These are phyloP conservation scores for Diaporthe citrichinensis DNA, from an alignment of 2,329 filamentous ascomycete genomes.

Conservation along the genomic window DNA sequence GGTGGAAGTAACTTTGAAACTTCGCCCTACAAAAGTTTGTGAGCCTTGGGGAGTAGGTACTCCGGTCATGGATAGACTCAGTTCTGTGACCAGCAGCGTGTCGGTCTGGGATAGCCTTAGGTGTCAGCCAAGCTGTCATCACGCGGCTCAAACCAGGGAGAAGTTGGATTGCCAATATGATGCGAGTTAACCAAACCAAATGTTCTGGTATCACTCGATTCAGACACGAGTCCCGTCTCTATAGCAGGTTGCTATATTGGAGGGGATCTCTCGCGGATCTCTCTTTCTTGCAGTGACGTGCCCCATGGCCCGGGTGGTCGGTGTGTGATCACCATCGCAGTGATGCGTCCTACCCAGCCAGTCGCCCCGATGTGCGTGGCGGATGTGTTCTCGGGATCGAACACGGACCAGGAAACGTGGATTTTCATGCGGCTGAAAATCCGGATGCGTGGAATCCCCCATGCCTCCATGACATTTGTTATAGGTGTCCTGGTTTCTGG, in stretches of 20 bases:
- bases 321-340: conserved; percentile 29
- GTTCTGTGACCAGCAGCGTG: conserved; percentile 25
- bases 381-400: conserved; percentile 7
- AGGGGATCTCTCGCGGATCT: conserved; percentile 24
- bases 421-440: conserved; percentile 22
- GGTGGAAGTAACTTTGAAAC: conserved; percentile 7
- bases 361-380: not conserved
- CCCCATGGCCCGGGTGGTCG: conserved; percentile 11
- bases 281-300: conserved; percentile 11
- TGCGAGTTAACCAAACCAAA: not conserved
- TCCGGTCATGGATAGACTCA: conserved; percentile 17
- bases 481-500: conserved; percentile 1
- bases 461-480: not conserved
- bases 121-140: conserved; percentile 31
- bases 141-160: conserved; percentile 23
- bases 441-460: not conserved
- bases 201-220: conserved; percentile 10
- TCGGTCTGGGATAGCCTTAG: conserved; percentile 27
- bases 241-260: conserved; percentile 6
- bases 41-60: conserved; percentile 5
- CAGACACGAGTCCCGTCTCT: not conserved
- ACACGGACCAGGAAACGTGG: conserved; percentile 18
- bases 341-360: conserved; percentile 21
- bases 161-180: conserved; percentile 13
- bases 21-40: not conserved